Evolutionary conservation across 1,284 basidiomycete genomes (phyloP).

Genomic region (Phellinidium pouzarii): DNA sequence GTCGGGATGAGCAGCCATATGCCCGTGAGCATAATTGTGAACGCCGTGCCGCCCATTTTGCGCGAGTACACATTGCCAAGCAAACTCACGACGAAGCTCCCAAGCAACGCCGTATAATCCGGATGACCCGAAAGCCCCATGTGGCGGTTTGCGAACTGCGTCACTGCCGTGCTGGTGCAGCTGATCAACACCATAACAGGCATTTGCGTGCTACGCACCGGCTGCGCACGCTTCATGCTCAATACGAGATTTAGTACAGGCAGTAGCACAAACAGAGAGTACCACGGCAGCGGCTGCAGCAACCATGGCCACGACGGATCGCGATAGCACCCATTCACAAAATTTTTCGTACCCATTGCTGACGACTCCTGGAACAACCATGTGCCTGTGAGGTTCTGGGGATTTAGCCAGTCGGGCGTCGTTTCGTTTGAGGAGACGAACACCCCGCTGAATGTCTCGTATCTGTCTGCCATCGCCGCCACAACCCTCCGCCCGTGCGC

Average conservation of each 20-base stretch:
- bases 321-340: slow-evolving; percentile 58
- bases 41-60: slow-evolving; percentile 83
- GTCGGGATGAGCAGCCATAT: slow-evolving; percentile 75
- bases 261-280: slow-evolving; percentile 74
- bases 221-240: slow-evolving; percentile 74
- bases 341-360: background rate
- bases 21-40: slow-evolving; percentile 85
- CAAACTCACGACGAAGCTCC: slow-evolving; percentile 77
- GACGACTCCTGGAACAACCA: slow-evolving; percentile 28
- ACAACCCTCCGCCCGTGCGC: slow-evolving; percentile 23
- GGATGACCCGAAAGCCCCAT: slow-evolving; percentile 38
- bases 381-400: slow-evolving; percentile 23
- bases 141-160: slow-evolving; percentile 60
- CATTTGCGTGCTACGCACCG: slow-evolving; percentile 61
- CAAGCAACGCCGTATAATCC: slow-evolving; percentile 80
- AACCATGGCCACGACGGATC: slow-evolving; percentile 66
- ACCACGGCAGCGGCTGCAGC: slow-evolving; percentile 69
- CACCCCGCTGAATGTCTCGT: slow-evolving; percentile 27
- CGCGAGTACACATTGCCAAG: slow-evolving; percentile 82
- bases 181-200: slow-evolving; percentile 83
- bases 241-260: slow-evolving; percentile 74
- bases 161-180: slow-evolving; percentile 70
- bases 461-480: slow-evolving; percentile 21
- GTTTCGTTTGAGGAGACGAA: slow-evolving; percentile 28
- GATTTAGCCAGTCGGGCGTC: slow-evolving; percentile 22